phyloP scores from a whole-genome alignment of 2,329 filamentous ascomycete species.

The Phoma sp. region DNA sequence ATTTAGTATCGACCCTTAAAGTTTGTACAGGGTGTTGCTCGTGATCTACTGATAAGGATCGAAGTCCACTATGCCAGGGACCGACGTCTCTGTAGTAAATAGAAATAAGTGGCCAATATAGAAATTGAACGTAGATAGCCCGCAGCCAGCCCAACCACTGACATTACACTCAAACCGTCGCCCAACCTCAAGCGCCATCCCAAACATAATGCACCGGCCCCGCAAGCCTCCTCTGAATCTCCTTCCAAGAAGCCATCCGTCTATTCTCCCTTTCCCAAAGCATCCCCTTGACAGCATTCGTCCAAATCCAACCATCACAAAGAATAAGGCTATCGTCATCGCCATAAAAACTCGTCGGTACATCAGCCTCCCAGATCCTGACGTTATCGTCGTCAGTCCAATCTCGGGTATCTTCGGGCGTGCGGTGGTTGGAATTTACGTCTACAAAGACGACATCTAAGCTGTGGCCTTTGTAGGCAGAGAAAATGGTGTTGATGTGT shows the following conservation, averaged over 20 bases:
- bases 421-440: constrained; percentile 33
- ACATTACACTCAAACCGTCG: no score
- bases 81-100: no score
- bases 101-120: no score
- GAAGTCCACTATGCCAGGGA: no score
- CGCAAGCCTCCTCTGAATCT: constrained; percentile 20
- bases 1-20: no score
- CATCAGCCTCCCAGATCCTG: constrained; percentile 37
- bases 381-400: constrained; percentile 34
- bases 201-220: constrained; percentile 22
- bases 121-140: no score
- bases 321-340: constrained; percentile 35
- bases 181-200: neutral
- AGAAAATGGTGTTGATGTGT: constrained; percentile 29
- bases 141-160: no score
- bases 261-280: constrained; percentile 31
- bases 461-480: constrained; percentile 25
- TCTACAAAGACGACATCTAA: constrained; percentile 39
- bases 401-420: constrained; percentile 25
- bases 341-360: constrained; percentile 39
- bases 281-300: constrained; percentile 29
- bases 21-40: no score
- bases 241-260: constrained; percentile 31
- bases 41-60: no score
- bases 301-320: constrained; percentile 38